Conservation (phyloP, 1,284 basidiomycete genomes). For the Lignosus rhinocerotis region DNA sequence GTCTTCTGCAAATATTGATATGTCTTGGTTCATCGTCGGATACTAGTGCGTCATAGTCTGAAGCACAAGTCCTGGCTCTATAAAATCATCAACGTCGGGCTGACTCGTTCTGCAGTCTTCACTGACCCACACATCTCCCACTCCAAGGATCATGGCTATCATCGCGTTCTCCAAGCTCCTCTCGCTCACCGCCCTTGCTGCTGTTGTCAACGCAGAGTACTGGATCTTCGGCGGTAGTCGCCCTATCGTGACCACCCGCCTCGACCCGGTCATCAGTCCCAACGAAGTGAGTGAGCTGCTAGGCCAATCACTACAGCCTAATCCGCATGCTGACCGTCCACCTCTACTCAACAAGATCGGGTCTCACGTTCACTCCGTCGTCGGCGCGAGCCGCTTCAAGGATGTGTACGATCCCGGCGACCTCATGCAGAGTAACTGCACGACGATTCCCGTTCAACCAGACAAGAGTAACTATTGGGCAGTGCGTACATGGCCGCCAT, state of each 20-base stretch:
- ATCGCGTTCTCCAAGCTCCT: slow-evolving; percentile 15
- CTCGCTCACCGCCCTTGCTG: slow-evolving; percentile 18
- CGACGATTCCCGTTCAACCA: slow-evolving; percentile 26
- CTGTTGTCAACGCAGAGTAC: slow-evolving; percentile 22
- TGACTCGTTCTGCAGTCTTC: neutral
- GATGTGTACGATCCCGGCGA: slow-evolving; percentile 25
- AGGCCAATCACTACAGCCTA: no score
- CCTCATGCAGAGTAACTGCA: slow-evolving; percentile 26
- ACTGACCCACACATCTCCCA: neutral
- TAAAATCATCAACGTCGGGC: neutral
- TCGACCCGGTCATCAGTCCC: slow-evolving; percentile 33
- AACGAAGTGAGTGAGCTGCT: slow-evolving; percentile 18
- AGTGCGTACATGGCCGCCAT: slow-evolving; percentile 13
- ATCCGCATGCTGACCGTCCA: neutral
- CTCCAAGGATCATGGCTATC: neutral
- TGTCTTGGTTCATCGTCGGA: neutral
- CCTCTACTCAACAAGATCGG: slow-evolving; percentile 13
- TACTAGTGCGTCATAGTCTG: neutral
- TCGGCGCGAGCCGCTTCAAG: slow-evolving; percentile 30
- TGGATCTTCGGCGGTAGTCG: slow-evolving; percentile 29
- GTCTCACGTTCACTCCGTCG: slow-evolving; percentile 33
- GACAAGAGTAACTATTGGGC: slow-evolving; percentile 33
- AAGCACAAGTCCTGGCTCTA: neutral
- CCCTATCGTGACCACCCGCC: slow-evolving; percentile 28
- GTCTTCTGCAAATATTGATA: neutral